Evolutionary conservation across 73 alveolate genomes (phyloP).

Genomic region (Paraurostyla sp.): DNA sequence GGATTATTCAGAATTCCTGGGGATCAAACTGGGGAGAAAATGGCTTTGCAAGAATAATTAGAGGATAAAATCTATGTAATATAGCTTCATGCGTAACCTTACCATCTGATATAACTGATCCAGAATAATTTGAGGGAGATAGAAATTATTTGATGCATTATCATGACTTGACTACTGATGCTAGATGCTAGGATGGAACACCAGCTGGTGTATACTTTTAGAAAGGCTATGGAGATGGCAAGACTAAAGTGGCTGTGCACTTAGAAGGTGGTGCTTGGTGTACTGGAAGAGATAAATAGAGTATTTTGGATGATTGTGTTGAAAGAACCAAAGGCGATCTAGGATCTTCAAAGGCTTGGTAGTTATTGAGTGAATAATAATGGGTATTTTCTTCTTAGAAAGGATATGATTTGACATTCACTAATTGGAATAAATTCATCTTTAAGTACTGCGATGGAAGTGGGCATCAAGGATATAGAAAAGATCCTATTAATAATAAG

Average conservation of each 20-base stretch:
- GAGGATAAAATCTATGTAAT: not conserved
- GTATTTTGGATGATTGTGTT: not conserved
- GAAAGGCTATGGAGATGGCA: slow-evolving; percentile 24
- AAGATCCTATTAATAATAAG: not conserved
- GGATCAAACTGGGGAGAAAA: not conserved
- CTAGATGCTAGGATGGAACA: slow-evolving; percentile 31
- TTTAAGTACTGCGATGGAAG: slow-evolving; percentile 31
- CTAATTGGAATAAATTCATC: slow-evolving; percentile 27
- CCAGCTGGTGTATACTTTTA: slow-evolving; percentile 15
- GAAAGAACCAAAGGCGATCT: not conserved
- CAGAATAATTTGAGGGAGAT: too few species aligned
- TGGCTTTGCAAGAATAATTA: slow-evolving; percentile 1
- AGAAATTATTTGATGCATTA: too few species aligned
- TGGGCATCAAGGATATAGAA: slow-evolving; percentile 22
- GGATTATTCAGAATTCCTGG: not conserved
- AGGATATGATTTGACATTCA: too few species aligned
- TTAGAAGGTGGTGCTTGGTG: slow-evolving; percentile 49
- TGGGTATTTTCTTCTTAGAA: too few species aligned
- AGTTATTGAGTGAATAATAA: too few species aligned
- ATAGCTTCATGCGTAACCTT: not conserved
- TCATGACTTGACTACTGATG: slow-evolving; percentile 3
- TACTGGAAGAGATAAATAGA: not conserved
- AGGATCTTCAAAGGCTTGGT: not conserved
- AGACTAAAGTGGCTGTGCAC: not conserved
- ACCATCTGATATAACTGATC: not conserved